phyloP scores from a whole-genome alignment of 805 yeast species.

The Lachancea thermotolerans region DNA sequence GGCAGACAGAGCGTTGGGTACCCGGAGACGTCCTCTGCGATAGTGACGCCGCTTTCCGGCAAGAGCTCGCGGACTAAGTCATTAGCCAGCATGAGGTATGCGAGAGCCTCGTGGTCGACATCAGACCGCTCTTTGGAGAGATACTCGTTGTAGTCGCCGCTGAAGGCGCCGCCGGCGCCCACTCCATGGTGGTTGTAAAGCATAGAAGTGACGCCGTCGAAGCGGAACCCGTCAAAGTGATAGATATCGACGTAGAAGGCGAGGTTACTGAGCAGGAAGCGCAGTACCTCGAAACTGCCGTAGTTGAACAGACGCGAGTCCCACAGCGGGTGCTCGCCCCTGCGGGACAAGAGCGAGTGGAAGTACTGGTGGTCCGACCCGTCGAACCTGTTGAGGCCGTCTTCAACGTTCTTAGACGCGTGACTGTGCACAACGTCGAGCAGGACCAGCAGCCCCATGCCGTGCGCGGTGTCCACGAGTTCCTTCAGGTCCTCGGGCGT shows the following conservation, averaged over 20 bases:
- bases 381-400: conserved; percentile 88
- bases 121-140: conserved; percentile 56
- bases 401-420: conserved; percentile 89
- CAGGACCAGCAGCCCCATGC: conserved; percentile 75
- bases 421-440: conserved; percentile 95
- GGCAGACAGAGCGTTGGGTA: conserved; percentile 92
- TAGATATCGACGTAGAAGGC: conserved; percentile 78
- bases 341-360: conserved; percentile 67
- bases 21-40: conserved; percentile 96
- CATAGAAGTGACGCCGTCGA: conserved; percentile 96
- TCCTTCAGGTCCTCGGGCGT: conserved; percentile 92
- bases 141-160: conserved; percentile 91
- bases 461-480: conserved; percentile 86
- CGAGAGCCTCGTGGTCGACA: conserved; percentile 83
- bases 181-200: conserved; percentile 87
- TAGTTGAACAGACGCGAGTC: conserved; percentile 93
- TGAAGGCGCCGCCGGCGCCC: conserved; percentile 72
- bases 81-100: conserved; percentile 88
- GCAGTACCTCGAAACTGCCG: conserved; percentile 81
- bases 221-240: conserved; percentile 89
- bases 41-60: conserved; percentile 53
- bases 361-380: conserved; percentile 94
- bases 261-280: conserved; percentile 79
- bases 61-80: conserved; percentile 54
- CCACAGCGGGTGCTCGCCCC: conserved; percentile 89